Base-by-base conservation (phyloP, 2,329 filamentous ascomycete genomes). In the Berkeleyomyces basicola region DNA sequence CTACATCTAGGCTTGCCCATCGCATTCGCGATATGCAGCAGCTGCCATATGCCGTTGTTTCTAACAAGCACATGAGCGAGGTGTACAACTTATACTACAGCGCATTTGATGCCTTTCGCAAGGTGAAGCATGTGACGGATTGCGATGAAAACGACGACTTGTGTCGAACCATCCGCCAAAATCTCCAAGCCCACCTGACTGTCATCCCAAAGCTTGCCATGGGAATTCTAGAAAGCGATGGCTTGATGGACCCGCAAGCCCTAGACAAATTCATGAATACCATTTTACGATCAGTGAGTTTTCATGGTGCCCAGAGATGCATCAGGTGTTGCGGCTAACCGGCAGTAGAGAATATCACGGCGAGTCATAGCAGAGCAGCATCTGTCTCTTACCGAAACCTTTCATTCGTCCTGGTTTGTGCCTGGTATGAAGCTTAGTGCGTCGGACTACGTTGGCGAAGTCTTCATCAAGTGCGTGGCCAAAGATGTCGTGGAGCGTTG, bases 321-420 rank as follows among this genome's bases (percentile, higher is more conserved):
- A 31, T 31, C 11, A 37, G 4, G 14, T 23, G 23, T 40, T 33
- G 2, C 3, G 11, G n/a, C 36, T 51, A n/a, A 39, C 14, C 9
- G 42, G 49, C 1, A 16, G 14, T 67, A 93, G 88, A 83, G 93
- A 65, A 99, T 99, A 68, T 96, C 91, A 53, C 85, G 93, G 65
- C 84, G 95, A 66, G 93, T 97, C 67, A 99, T 99, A 70, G 93
- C 93, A 42, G 93, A 99, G 74, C 93, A 99, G 70, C 93, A 99
- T 71, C 83, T 99, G 44, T 90, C 93, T 7, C 80, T 99, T 16
- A 96, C 91, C 3, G 91, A 97, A 68, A 96, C 91, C 1, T 97
- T 91, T 76, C 86, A 93, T 72, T 88, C 88, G 0, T 86, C 88
- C 1, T 91, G 88, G 83, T 91, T 96, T 76, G 92, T 90, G 63